Conservation (phyloP, 768 basidiomycete species). For the Cantharellus cinnabarinus region DNA sequence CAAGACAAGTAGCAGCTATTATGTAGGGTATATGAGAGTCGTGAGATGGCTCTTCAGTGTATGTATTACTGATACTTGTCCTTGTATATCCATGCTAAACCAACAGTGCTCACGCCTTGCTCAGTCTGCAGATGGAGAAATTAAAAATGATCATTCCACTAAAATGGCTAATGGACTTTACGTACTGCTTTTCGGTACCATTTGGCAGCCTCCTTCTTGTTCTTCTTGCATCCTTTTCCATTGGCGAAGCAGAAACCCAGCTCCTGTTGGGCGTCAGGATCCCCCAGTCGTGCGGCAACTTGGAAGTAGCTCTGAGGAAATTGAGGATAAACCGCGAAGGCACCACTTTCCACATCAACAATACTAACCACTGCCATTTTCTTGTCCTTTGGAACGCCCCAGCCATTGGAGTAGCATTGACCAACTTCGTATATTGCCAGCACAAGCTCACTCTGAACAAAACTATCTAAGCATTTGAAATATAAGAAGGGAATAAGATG, state of each 20-base stretch:
- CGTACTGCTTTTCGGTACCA: constrained; percentile 79
- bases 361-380: constrained; percentile 37
- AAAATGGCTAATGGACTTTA: constrained; percentile 4
- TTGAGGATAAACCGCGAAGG: background rate
- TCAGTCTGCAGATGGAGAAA: constrained; percentile 21
- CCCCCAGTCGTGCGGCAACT: constrained; percentile 67
- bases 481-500: background rate
- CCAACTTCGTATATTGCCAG: constrained; percentile 84
- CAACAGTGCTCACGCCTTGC: constrained; percentile 65
- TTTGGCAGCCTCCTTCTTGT: constrained; percentile 65
- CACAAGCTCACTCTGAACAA: constrained; percentile 48
- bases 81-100: constrained; percentile 83
- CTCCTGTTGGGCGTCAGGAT: constrained; percentile 72
- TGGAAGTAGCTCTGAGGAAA: constrained; percentile 53
- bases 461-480: no score
- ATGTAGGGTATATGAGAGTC: no score
- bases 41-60: no score
- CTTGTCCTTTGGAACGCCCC: constrained; percentile 73
- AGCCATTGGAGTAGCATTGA: constrained; percentile 81
- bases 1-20: no score
- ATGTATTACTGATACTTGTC: constrained; percentile 35
- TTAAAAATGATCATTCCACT: background rate
- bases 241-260: constrained; percentile 71
- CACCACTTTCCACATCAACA: background rate
- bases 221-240: constrained; percentile 76